Conservation (phyloP, 371 early-diverging fungal genomes). For the Lichtheimia ramosa region DNA sequence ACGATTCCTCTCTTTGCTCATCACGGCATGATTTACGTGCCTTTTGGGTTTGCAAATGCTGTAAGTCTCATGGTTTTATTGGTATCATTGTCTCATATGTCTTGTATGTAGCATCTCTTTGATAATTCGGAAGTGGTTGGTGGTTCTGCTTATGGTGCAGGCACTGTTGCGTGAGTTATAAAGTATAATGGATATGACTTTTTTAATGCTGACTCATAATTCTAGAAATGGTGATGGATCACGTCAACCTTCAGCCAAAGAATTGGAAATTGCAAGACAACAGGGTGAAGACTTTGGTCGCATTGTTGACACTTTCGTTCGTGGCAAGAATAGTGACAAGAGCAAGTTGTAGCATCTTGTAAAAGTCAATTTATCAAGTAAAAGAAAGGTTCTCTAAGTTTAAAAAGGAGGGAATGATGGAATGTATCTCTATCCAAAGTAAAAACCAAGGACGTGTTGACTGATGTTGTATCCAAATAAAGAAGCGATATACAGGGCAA, state of each 20-base stretch:
- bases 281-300: conserved; percentile 35
- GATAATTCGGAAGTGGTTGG: conserved; percentile 38
- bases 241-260: conserved; percentile 59
- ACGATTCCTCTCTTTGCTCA: conserved; percentile 65
- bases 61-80: not conserved
- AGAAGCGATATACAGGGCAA: conserved; percentile 70
- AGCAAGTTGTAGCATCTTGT: too few species aligned
- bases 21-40: conserved; percentile 75
- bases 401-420: too few species aligned
- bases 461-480: conserved; percentile 81
- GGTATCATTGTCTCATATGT: not conserved
- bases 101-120: conserved; percentile 9
- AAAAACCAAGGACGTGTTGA: conserved; percentile 65
- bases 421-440: conserved; percentile 52
- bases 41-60: conserved; percentile 53
- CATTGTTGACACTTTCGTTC: conserved; percentile 9
- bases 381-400: too few species aligned
- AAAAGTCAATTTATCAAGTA: too few species aligned
- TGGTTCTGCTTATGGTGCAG: conserved; percentile 49
- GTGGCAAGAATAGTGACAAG: conserved; percentile 6
- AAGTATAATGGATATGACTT: not conserved
- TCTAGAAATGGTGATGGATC: conserved; percentile 24
- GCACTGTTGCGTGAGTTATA: conserved; percentile 10
- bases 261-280: conserved; percentile 58
- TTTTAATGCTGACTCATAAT: not conserved